Percentiles rank a stretch among this genome's conserved stretches.
Evolutionary conservation across 495 filamentous ascomycete genomes (phyloP).

Genomic region (Podospora fimiseda): DNA sequence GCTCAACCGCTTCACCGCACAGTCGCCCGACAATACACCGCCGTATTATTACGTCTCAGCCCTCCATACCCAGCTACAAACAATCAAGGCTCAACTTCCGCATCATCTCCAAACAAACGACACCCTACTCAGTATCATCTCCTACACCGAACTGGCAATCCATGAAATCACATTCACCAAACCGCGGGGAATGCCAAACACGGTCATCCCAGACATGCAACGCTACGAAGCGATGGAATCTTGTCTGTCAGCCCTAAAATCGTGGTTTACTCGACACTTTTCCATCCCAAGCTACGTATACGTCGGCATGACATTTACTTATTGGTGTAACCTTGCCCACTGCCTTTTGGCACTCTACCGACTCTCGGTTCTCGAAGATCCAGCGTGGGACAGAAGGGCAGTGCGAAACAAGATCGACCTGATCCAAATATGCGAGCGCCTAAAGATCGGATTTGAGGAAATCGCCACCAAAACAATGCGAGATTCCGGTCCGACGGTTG

Average conservation of each 20-base stretch:
- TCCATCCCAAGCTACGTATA: slow-evolving; percentile 21
- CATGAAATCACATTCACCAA: slow-evolving; percentile 33
- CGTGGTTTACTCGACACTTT: slow-evolving; percentile 25
- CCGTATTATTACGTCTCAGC: slow-evolving; percentile 38
- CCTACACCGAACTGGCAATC: slow-evolving; percentile 39
- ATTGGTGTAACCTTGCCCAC: slow-evolving; percentile 26
- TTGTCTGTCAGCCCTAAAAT: slow-evolving; percentile 15
- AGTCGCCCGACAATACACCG: slow-evolving; percentile 30
- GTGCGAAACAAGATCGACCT: slow-evolving; percentile 28
- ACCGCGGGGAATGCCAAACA: slow-evolving; percentile 9
- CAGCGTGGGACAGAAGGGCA: slow-evolving; percentile 28
- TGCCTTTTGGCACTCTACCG: slow-evolving; percentile 22
- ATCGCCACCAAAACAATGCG: slow-evolving; percentile 7
- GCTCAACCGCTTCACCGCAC: slow-evolving; percentile 18
- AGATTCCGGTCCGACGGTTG: slow-evolving; percentile 5
- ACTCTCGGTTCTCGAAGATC: slow-evolving; percentile 30
- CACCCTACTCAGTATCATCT: slow-evolving; percentile 30
- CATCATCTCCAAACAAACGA: slow-evolving; percentile 31
- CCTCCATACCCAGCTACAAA: slow-evolving; percentile 39
- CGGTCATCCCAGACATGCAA: slow-evolving; percentile 21
- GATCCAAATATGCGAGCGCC: slow-evolving; percentile 23
- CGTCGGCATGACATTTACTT: slow-evolving; percentile 24
- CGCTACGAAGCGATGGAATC: slow-evolving; percentile 26
- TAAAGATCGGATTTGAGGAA: slow-evolving; percentile 18
- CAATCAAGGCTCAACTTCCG: slow-evolving; percentile 31